Evolutionary conservation across 768 basidiomycete genomes (phyloP), one percentile per base, ranked within the genome.

Genomic region (Naganishia antarctica): DNA sequence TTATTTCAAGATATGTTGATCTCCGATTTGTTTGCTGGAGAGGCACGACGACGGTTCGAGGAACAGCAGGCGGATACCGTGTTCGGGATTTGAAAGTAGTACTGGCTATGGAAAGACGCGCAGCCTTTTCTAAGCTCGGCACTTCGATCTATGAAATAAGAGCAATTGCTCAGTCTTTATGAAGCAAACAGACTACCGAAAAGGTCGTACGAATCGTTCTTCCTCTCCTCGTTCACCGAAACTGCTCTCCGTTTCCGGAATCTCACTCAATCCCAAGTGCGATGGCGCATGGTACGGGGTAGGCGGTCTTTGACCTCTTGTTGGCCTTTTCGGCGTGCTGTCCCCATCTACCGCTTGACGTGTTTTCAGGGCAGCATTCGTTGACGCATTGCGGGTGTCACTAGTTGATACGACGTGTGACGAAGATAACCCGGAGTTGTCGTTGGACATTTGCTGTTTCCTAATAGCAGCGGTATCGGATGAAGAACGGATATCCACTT

Each of bases 251-350:
- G 29, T 29, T 21, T 57, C 53, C 25, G 37, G 37, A 15, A 57
- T 25, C 13, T 57, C 34, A 23, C 34, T 57, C 34, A 57, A 25
- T 6, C 34, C 53, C 4, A 40, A 9, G 31, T 25, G 34, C 16
- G 34, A 40, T 21, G 53, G 53, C 26, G 53, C 34, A 26, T 57
- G 53, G 21, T 25, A 57, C n/a, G 53, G 53, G 13, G 53, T 57
- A 15, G 53, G 53, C 32, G 53, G 34, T 25, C 53, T 34, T 37
- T 34, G 21, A 7, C 32, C 53, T 40, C 53, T 37, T 25, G 31
- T 40, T 12, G 53, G 53, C 23, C 23, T n/a, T 3, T n/a, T 18
- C 6, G 18, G 23, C 11, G 15, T 21, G 3, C 5, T 16, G 6
- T 2, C 37, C 26, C 23, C 34, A n/a, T 34, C 34, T 16, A n/a